A percentile compares a stretch with the other conserved stretches of the same genome.
These are phyloP conservation scores for Irpex rosettiformis DNA, from an alignment of 1,284 basidiomycete genomes.

Conservation along the genomic window DNA sequence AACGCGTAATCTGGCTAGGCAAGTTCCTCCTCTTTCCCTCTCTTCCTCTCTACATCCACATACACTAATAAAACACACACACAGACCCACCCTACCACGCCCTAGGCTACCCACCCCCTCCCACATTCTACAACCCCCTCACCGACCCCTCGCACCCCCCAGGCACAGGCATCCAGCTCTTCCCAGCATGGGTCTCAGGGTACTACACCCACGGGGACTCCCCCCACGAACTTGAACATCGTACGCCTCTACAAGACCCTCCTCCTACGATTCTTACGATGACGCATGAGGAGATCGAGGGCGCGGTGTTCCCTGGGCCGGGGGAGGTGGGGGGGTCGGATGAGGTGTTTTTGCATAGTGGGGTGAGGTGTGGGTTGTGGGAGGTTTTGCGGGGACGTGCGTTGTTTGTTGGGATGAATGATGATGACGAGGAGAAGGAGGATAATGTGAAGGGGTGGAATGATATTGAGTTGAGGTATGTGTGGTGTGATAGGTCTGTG, in stretches of 20 bases:
- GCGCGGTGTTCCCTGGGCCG: constrained; percentile 13
- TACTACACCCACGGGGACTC: constrained; percentile 25
- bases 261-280: constrained; percentile 16
- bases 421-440: neutral
- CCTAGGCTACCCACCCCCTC: constrained; percentile 21
- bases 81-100: constrained; percentile 17
- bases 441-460: constrained; percentile 8
- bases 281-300: constrained; percentile 13
- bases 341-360: constrained; percentile 10
- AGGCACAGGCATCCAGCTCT: constrained; percentile 16
- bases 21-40: neutral
- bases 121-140: constrained; percentile 22
- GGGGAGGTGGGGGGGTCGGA: constrained; percentile 20
- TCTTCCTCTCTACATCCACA: neutral
- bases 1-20: constrained; percentile 7
- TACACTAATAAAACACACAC: neutral
- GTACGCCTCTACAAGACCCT: constrained; percentile 11
- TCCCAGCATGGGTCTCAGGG: constrained; percentile 24
- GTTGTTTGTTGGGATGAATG: constrained; percentile 7
- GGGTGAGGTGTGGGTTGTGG: constrained; percentile 16
- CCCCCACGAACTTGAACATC: constrained; percentile 12
- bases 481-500: constrained; percentile 23
- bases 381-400: constrained; percentile 11
- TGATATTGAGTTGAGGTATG: constrained; percentile 16
- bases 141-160: constrained; percentile 16